Conservation (phyloP, 1,284 basidiomycete species). For the Lignosus rhinocerotis region DNA sequence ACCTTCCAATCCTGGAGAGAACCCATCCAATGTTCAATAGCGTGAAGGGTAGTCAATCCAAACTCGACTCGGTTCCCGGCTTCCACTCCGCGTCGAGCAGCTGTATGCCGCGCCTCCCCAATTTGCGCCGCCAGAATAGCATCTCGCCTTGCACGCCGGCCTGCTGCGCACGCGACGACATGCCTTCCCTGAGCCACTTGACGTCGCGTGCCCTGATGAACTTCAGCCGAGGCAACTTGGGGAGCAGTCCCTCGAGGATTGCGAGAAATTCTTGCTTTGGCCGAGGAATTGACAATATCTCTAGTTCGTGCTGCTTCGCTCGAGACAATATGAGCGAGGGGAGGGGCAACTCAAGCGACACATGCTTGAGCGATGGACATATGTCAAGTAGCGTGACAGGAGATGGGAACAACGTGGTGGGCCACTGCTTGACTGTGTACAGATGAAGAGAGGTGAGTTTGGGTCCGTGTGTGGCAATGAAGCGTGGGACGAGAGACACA, state of each 20-base stretch:
- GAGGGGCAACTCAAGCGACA: slow-evolving; percentile 68
- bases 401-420: slow-evolving; percentile 60
- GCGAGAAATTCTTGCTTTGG: slow-evolving; percentile 58
- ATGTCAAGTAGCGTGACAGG: slow-evolving; percentile 52
- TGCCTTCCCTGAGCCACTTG: slow-evolving; percentile 67
- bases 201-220: slow-evolving; percentile 66
- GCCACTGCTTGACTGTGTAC: slow-evolving; percentile 77
- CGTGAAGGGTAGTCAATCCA: neutral
- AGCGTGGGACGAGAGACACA: slow-evolving; percentile 53
- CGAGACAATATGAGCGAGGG: slow-evolving; percentile 45
- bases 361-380: slow-evolving; percentile 60
- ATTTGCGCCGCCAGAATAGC: slow-evolving; percentile 64
- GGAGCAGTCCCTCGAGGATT: slow-evolving; percentile 55
- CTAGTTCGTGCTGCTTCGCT: slow-evolving; percentile 47
- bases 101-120: slow-evolving; percentile 54
- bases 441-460: slow-evolving; percentile 65
- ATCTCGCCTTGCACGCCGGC: slow-evolving; percentile 79
- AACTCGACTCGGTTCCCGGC: slow-evolving; percentile 25
- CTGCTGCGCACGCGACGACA: slow-evolving; percentile 61
- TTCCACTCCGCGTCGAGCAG: slow-evolving; percentile 72
- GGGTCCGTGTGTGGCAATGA: slow-evolving; percentile 66
- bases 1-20: neutral
- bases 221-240: slow-evolving; percentile 53
- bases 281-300: slow-evolving; percentile 70
- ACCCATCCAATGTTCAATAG: neutral